phyloP scores from a whole-genome alignment of 2,329 filamentous ascomycete genomes.

The Diaporthe vaccinii region DNA sequence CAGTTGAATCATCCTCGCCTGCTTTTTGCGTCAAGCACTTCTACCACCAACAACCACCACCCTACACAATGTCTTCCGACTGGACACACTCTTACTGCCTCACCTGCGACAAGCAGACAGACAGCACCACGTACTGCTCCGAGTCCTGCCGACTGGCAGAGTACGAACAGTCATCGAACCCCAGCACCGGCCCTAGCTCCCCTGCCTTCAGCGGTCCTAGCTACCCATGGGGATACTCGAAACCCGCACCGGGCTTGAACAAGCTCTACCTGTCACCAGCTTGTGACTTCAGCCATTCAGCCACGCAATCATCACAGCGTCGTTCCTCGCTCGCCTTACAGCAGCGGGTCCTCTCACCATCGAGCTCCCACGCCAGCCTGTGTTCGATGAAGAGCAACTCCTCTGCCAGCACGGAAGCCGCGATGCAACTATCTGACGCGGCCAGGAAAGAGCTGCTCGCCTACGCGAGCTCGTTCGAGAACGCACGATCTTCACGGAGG shows the following conservation, averaged over 20 bases:
- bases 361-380: slow-evolving; percentile 87
- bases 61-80: slow-evolving; percentile 66
- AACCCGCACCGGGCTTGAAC: slow-evolving; percentile 51
- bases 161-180: slow-evolving; percentile 75
- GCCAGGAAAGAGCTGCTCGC: slow-evolving; percentile 84
- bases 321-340: slow-evolving; percentile 55
- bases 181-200: slow-evolving; percentile 71
- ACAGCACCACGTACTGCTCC: slow-evolving; percentile 88
- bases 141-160: slow-evolving; percentile 91
- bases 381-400: slow-evolving; percentile 80
- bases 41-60: slow-evolving; percentile 44
- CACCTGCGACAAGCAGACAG: slow-evolving; percentile 90
- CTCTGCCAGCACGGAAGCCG: slow-evolving; percentile 64
- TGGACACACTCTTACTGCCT: slow-evolving; percentile 96
- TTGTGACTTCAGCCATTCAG: slow-evolving; percentile 79
- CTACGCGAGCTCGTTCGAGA: slow-evolving; percentile 92
- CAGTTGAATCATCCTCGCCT: not conserved
- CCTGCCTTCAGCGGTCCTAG: slow-evolving; percentile 65
- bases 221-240: slow-evolving; percentile 59
- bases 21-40: slow-evolving; percentile 6
- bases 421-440: slow-evolving; percentile 77
- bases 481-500: slow-evolving; percentile 74
- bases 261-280: slow-evolving; percentile 80
- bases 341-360: slow-evolving; percentile 70
- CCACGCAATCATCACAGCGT: slow-evolving; percentile 53